phyloP scores from a whole-genome alignment of 768 basidiomycete genomes.

The Mycena vitilis region DNA sequence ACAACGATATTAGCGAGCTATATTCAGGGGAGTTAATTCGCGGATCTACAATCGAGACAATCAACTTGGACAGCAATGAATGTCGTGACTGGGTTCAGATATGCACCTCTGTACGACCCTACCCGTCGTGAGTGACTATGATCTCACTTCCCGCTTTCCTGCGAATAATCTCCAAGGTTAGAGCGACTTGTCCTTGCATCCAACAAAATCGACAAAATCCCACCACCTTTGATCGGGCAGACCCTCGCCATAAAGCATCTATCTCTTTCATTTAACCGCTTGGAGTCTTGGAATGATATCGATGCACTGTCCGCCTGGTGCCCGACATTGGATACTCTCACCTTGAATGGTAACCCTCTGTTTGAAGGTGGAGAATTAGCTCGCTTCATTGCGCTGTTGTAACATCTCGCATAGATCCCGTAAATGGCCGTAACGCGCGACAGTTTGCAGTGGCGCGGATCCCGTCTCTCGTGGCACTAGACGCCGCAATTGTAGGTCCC shows the following conservation, averaged over 20 bases:
- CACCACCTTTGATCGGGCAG: conserved; percentile 47
- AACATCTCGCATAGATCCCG: conserved; percentile 46
- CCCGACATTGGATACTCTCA: conserved; percentile 71
- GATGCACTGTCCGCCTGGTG: conserved; percentile 78
- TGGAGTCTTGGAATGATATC: conserved; percentile 70
- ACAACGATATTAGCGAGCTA: conserved; percentile 63
- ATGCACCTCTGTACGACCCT: conserved; percentile 55
- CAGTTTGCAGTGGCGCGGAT: conserved; percentile 76
- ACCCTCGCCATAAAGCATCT: conserved; percentile 63
- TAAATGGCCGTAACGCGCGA: conserved; percentile 56
- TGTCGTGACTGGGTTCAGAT: conserved; percentile 67
- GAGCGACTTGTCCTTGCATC: conserved; percentile 73
- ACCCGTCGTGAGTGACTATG: conserved; percentile 57
- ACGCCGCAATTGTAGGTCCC: conserved; percentile 70
- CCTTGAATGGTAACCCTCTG: conserved; percentile 73
- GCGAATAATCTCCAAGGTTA: conserved; percentile 56
- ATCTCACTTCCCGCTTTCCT: conserved; percentile 19
- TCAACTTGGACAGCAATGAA: conserved; percentile 81
- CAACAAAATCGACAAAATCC: conserved; percentile 68
- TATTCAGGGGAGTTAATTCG: conserved; percentile 31
- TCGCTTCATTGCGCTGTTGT: neutral
- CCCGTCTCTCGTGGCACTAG: conserved; percentile 69
- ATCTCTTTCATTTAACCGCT: conserved; percentile 69
- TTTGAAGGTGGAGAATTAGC: conserved; percentile 56
- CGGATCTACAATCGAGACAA: conserved; percentile 51